A percentile compares a stretch with the other conserved stretches of the same genome.
These are phyloP conservation scores for Hypericum androsaemum DNA, from an alignment of 345 rosid species.

Conservation along the genomic window DNA sequence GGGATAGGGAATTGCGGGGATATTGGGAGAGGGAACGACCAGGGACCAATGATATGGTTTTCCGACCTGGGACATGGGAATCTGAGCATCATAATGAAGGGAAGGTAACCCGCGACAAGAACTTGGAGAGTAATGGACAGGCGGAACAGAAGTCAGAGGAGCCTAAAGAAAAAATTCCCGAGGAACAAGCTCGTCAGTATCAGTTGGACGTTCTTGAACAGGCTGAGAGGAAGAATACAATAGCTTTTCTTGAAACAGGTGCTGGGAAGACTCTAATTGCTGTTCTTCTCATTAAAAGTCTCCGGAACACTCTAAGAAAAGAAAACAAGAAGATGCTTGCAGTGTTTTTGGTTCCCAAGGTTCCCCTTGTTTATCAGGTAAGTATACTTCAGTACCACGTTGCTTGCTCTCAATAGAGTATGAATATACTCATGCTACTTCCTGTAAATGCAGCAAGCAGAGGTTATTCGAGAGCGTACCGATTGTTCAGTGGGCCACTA, in stretches of 20 bases:
- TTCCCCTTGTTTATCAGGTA: slow-evolving; percentile 97
- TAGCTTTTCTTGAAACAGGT: slow-evolving; percentile 96
- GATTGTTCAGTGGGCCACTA: slow-evolving; percentile 73
- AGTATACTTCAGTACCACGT: neutral
- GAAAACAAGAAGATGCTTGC: slow-evolving; percentile 74
- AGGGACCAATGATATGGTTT: slow-evolving; percentile 68
- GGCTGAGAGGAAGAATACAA: slow-evolving; percentile 80
- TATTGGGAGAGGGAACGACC: slow-evolving; percentile 91
- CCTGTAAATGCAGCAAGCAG: slow-evolving; percentile 70
- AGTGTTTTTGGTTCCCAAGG: slow-evolving; percentile 95
- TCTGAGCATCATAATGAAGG: slow-evolving; percentile 45
- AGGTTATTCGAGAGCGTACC: slow-evolving; percentile 76
- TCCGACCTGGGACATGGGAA: slow-evolving; percentile 75
- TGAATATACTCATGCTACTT: slow-evolving; percentile 3
- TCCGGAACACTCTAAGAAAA: slow-evolving; percentile 45
- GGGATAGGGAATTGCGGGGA: slow-evolving; percentile 63
- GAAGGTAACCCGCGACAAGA: slow-evolving; percentile 30
- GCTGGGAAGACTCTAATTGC: slow-evolving; percentile 98
- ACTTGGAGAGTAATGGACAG: slow-evolving; percentile 35
- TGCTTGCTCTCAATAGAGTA: neutral
- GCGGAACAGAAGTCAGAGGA: slow-evolving; percentile 44
- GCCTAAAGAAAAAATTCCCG: slow-evolving; percentile 57
- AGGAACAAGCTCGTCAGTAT: slow-evolving; percentile 83
- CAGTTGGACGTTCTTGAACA: slow-evolving; percentile 97
- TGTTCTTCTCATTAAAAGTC: slow-evolving; percentile 73